A percentile compares a stretch with the other conserved stretches of the same genome.
Conservation (phyloP, 2,329 filamentous ascomycete species). For the Beauveria brongniartii region DNA sequence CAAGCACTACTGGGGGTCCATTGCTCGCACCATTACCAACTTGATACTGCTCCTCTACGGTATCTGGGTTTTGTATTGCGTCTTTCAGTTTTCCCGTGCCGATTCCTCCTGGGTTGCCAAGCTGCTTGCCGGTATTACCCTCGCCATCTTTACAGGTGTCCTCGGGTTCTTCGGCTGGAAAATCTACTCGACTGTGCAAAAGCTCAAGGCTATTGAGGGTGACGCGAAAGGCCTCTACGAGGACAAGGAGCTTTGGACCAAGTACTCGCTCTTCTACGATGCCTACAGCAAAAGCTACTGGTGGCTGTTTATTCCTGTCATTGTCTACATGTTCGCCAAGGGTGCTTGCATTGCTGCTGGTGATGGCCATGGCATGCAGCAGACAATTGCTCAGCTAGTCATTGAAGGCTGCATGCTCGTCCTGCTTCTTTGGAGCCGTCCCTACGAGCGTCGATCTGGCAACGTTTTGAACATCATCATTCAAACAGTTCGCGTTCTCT, state of each 20-base stretch:
- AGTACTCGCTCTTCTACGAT: constrained; percentile 97
- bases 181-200: constrained; percentile 69
- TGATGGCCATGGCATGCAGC: constrained; percentile 75
- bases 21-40: constrained; percentile 81
- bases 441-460: constrained; percentile 77
- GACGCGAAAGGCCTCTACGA: constrained; percentile 70
- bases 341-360: constrained; percentile 77
- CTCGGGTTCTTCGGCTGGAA: constrained; percentile 77
- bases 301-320: constrained; percentile 91
- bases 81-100: constrained; percentile 89
- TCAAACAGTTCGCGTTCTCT: constrained; percentile 80
- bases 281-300: constrained; percentile 90
- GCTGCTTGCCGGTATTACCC: constrained; percentile 69
- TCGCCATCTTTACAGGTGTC: constrained; percentile 71
- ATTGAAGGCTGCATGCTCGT: constrained; percentile 74
- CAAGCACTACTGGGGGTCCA: constrained; percentile 90
- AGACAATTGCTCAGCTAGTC: constrained; percentile 70
- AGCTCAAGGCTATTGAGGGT: constrained; percentile 68
- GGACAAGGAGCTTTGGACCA: constrained; percentile 83
- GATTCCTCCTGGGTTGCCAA: constrained; percentile 87
- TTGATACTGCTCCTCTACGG: constrained; percentile 89
- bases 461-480: constrained; percentile 94
- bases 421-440: constrained; percentile 75
- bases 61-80: constrained; percentile 89
- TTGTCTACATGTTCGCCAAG: constrained; percentile 85